phyloP scores from a whole-genome alignment of 768 basidiomycete genomes.

The Tephrocybe rancida region DNA sequence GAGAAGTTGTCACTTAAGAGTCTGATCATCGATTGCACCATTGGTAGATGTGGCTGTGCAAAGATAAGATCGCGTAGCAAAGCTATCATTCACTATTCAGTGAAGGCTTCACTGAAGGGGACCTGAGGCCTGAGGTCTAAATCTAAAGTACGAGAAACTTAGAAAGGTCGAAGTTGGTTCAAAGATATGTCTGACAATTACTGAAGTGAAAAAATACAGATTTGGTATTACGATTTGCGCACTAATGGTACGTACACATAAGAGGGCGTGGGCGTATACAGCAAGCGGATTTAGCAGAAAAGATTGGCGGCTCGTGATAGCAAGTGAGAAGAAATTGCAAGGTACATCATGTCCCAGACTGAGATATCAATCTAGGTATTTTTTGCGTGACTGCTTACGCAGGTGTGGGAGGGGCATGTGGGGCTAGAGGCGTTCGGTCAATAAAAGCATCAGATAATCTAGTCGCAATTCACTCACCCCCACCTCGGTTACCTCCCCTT shows the following conservation, averaged over 20 bases:
- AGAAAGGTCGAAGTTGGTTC: too few species aligned
- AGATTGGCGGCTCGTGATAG: constrained; percentile 1
- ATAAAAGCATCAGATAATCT: not conserved
- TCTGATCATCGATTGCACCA: too few species aligned
- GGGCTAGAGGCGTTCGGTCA: constrained; percentile 11
- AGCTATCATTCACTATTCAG: too few species aligned
- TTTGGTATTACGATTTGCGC: constrained; percentile 10
- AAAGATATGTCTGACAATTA: not conserved
- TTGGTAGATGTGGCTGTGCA: constrained; percentile 4
- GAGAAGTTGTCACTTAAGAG: too few species aligned
- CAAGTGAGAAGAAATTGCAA: not conserved
- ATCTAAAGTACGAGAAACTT: too few species aligned
- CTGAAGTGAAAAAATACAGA: not conserved
- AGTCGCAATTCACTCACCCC: constrained; percentile 26
- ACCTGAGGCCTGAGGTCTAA: too few species aligned
- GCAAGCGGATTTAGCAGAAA: not conserved
- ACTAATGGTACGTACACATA: constrained; percentile 12
- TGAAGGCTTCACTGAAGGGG: too few species aligned
- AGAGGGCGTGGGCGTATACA: not conserved
- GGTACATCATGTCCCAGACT: constrained; percentile 8
- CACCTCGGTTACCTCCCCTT: constrained; percentile 40
- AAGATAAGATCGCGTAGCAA: not conserved
- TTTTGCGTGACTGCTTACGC: constrained; percentile 15
- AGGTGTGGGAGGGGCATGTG: constrained; percentile 19
- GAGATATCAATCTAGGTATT: constrained; percentile 5